Evolutionary conservation across 2,329 filamentous ascomycete species (phyloP).

Genomic region (Pseudonectria buxi): DNA sequence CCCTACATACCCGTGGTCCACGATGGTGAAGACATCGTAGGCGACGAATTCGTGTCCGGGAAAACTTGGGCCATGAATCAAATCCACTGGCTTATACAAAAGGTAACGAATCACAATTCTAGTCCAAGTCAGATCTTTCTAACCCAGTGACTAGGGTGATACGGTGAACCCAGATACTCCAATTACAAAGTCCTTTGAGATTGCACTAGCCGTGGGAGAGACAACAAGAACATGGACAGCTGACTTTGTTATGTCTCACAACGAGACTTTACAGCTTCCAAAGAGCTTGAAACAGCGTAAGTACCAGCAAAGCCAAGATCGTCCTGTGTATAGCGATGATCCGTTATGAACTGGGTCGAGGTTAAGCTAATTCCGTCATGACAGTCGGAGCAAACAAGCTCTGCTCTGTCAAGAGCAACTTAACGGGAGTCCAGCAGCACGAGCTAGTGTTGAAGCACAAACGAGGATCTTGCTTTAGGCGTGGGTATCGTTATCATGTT

Average conservation of each 20-base stretch:
- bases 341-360: no score
- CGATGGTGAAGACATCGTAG: slow-evolving; percentile 27
- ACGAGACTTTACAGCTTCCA: slow-evolving; percentile 30
- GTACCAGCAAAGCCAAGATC: no score
- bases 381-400: slow-evolving; percentile 30
- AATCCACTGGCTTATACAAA: slow-evolving; percentile 24
- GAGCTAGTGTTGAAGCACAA: slow-evolving; percentile 33
- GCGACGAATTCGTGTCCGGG: slow-evolving; percentile 26
- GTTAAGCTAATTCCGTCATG: no score
- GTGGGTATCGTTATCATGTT: slow-evolving; percentile 32
- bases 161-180: slow-evolving; percentile 28
- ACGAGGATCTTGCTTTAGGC: slow-evolving; percentile 26
- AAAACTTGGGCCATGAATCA: slow-evolving; percentile 35
- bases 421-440: slow-evolving; percentile 30
- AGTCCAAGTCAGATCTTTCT: slow-evolving; percentile 4
- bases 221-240: slow-evolving; percentile 30
- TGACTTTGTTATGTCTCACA: slow-evolving; percentile 33
- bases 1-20: slow-evolving; percentile 31
- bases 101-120: slow-evolving; percentile 3
- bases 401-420: slow-evolving; percentile 34
- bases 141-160: no score
- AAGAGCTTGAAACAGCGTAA: slow-evolving; percentile 30
- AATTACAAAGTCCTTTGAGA: slow-evolving; percentile 27
- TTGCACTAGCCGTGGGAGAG: slow-evolving; percentile 26
- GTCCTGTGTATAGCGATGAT: no score